phyloP scores from a whole-genome alignment of 2,329 filamentous ascomycete species.

The Hypoxylon sp. region DNA sequence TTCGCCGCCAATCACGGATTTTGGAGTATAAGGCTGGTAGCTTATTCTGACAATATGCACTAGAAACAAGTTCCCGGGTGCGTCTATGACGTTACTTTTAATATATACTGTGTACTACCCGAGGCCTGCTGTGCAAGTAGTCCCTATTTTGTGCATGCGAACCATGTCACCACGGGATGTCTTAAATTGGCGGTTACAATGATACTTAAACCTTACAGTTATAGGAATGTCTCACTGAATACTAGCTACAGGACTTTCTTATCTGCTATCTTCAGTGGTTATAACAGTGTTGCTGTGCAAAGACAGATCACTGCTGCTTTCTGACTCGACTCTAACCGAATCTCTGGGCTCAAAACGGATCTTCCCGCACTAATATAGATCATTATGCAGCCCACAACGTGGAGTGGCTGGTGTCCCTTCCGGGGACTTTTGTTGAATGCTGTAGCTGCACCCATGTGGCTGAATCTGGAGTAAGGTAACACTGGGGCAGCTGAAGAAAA shows the following conservation, averaged over 20 bases:
- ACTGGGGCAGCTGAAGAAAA: constrained; percentile 32
- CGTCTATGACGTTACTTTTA: constrained; percentile 34
- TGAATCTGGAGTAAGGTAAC: constrained; percentile 36
- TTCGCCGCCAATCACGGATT: constrained; percentile 24
- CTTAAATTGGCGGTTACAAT: constrained; percentile 1
- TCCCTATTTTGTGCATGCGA: constrained; percentile 36
- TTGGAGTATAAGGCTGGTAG: constrained; percentile 23
- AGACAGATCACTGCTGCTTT: constrained; percentile 29
- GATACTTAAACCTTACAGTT: not conserved
- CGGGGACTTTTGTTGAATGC: constrained; percentile 21
- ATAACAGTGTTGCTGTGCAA: constrained; percentile 17
- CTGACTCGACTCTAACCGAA: constrained; percentile 2
- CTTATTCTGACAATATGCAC: constrained; percentile 4
- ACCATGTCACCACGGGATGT: not conserved
- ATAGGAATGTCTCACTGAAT: constrained; percentile 16
- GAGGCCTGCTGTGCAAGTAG: constrained; percentile 9
- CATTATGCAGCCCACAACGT: constrained; percentile 18
- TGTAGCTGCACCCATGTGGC: constrained; percentile 32
- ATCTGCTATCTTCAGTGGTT: not conserved
- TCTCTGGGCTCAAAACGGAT: constrained; percentile 24
- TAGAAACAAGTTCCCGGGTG: constrained; percentile 23
- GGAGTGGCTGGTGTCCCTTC: constrained; percentile 13
- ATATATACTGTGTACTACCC: constrained; percentile 28
- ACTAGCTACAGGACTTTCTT: constrained; percentile 17
- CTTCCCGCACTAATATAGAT: constrained; percentile 31